Base-by-base conservation (phyloP, 1,139 yeast genomes). In the Torulaspora pretoriensis region DNA sequence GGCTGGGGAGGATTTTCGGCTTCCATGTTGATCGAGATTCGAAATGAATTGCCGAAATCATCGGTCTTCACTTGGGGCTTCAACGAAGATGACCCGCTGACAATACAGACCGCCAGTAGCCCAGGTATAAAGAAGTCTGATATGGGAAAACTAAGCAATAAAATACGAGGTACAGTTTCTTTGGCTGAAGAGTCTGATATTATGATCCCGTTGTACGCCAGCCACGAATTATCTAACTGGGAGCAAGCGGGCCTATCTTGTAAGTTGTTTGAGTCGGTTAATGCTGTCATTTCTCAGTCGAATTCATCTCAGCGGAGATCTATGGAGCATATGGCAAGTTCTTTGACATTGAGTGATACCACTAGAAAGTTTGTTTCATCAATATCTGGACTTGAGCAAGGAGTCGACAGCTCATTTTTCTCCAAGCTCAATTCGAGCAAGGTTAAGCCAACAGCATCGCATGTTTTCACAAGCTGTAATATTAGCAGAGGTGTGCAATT, bases 1-100 rank as follows among this genome's bases (percentile, higher is more conserved):
- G 84, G 83, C 0, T 92, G 97, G 97, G 83, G 90, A 35, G 96
- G 96, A 0, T 82, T 85, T 54, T 67, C 86, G 1, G 63, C 70
- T 29, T 73, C 73, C 36, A 55, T 81, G 52, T 50, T 89, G 26
- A 60, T 69, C 10, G 74, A 72, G 16, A 48, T 89, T 24, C 71
- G 78, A 42, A 96, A 90, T 62, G 95, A 88, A 51, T 81, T 79
- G 54, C 80, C 89, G 7, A 84, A 83, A 57, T 71, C 74, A 2
- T 61, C 74, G 16, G 55, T 86, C 0, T 77, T 85, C 66, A 66
- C 77, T 0, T 82, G 84, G 82, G 78, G 74, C 0, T 48, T 75
- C 13, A 69, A 67, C 44, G 63, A 69, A 38, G 56, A 61, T 16
- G 64, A 61, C 42, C 51, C 53, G 10, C 46, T 55, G 25, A 52